Percentiles rank a stretch among this genome's conserved stretches.
Conservation (phyloP, 352 stramenopile species). For the Pythium insidiosum region DNA sequence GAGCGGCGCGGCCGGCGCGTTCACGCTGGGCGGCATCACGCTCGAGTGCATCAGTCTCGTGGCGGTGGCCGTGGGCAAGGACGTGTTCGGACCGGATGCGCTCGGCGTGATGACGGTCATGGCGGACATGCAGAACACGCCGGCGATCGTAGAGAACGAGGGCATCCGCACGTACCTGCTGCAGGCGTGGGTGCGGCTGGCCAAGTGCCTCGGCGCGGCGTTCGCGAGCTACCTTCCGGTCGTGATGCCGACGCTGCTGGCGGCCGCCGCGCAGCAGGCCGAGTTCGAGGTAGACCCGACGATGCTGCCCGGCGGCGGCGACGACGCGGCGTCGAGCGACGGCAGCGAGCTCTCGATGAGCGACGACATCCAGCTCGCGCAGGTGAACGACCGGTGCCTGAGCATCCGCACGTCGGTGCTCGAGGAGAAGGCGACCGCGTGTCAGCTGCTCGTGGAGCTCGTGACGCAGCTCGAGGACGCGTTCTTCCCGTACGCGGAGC, state of each 20-base stretch:
- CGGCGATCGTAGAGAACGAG: constrained; percentile 70
- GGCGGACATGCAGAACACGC: constrained; percentile 79
- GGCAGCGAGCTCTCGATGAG: constrained; percentile 7
- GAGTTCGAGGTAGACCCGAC: constrained; percentile 77
- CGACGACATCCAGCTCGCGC: constrained; percentile 76
- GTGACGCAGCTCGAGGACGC: constrained; percentile 70
- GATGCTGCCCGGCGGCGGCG: constrained; percentile 37
- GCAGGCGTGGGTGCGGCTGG: constrained; percentile 72
- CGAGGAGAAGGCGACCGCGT: constrained; percentile 81
- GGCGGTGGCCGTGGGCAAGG: constrained; percentile 63
- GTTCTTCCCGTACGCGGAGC: constrained; percentile 83
- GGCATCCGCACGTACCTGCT: constrained; percentile 78
- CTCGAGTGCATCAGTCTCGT: constrained; percentile 81
- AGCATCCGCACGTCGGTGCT: constrained; percentile 78
- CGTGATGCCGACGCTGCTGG: constrained; percentile 77
- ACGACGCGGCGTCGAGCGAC: constrained; percentile 38
- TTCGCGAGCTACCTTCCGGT: constrained; percentile 75
- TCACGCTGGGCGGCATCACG: constrained; percentile 79
- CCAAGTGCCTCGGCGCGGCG: constrained; percentile 63
- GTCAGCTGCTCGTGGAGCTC: constrained; percentile 69
- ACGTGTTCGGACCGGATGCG: constrained; percentile 60
- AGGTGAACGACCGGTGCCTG: constrained; percentile 77
- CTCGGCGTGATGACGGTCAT: constrained; percentile 79
- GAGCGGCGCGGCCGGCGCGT: constrained; percentile 29
- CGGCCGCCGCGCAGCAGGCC: constrained; percentile 69